These are phyloP conservation scores for Talaromyces nanjingensis DNA, from an alignment of 495 filamentous ascomycete species.

Conservation along the genomic window DNA sequence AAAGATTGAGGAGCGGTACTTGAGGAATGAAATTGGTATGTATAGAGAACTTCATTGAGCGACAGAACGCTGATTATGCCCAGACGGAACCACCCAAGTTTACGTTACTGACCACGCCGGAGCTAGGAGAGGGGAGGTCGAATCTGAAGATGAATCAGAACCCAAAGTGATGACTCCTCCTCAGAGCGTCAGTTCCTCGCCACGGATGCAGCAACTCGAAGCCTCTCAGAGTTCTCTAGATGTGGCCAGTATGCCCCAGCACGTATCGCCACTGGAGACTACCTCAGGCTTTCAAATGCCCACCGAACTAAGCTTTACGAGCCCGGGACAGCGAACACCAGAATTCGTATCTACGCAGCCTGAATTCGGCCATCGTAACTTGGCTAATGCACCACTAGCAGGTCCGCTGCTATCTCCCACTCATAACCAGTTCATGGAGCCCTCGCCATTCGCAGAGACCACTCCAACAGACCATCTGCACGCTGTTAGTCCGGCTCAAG, in stretches of 20 bases:
- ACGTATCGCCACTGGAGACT: background rate
- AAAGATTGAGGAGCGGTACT: conserved; percentile 45
- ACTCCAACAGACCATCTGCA: conserved; percentile 12
- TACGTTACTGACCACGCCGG: conserved; percentile 20
- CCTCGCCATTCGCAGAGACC: conserved; percentile 21
- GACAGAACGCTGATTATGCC: conserved; percentile 5
- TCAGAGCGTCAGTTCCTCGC: conserved; percentile 25
- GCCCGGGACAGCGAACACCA: background rate
- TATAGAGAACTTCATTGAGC: background rate
- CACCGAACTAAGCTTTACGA: background rate
- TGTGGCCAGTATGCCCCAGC: background rate
- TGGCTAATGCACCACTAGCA: conserved; percentile 19
- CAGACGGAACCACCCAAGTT: conserved; percentile 30
- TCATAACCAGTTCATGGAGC: conserved; percentile 12
- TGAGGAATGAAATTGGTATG: conserved; percentile 46
- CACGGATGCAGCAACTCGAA: conserved; percentile 22
- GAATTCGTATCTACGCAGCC: conserved; percentile 1
- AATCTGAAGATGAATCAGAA: conserved; percentile 8
- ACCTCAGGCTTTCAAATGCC: background rate
- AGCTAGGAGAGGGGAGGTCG: conserved; percentile 2
- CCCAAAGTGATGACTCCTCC: conserved; percentile 10
- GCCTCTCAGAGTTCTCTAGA: background rate
- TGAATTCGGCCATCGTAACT: conserved; percentile 23
- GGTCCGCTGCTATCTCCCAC: background rate
- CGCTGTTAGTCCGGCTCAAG: conserved; percentile 15